Evolutionary conservation across 1,139 yeast genomes (phyloP).

Genomic region (Kluyveromyces sp.): DNA sequence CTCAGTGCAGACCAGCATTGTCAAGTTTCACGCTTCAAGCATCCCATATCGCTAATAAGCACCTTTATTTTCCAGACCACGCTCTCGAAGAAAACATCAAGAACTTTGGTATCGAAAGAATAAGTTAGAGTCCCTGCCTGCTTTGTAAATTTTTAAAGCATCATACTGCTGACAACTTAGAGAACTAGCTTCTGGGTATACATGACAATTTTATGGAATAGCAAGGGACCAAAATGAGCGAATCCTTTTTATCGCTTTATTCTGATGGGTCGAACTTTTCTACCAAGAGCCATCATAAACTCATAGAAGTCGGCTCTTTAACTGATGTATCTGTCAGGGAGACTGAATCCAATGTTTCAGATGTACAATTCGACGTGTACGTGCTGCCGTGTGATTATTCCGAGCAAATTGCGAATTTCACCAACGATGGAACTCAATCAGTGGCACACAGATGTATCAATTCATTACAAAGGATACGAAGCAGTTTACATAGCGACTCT

Average conservation of each 20-base stretch:
- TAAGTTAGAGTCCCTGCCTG: too few relatives aligned
- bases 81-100: not conserved
- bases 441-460: constrained; percentile 12
- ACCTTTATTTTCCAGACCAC: not conserved
- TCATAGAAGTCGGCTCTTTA: constrained; percentile 6
- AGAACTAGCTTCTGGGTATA: too few relatives aligned
- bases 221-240: constrained; percentile 5
- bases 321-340: not conserved
- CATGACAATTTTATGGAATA: too few relatives aligned
- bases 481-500: constrained; percentile 11
- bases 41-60: not conserved
- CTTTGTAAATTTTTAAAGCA: too few relatives aligned
- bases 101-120: not conserved
- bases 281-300: constrained; percentile 2
- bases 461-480: constrained; percentile 9
- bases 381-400: not conserved
- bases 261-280: constrained; percentile 11
- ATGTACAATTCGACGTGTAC: not conserved
- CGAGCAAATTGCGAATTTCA: not conserved
- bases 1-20: not conserved
- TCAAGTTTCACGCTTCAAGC: not conserved
- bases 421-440: constrained; percentile 2
- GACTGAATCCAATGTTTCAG: not conserved
- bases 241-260: constrained; percentile 12
- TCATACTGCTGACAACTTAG: too few relatives aligned